Percentiles rank a stretch among this genome's conserved stretches.
These are phyloP conservation scores for Ceratonia siliqua DNA, from an alignment of 306 rosid species.

Conservation along the genomic window DNA sequence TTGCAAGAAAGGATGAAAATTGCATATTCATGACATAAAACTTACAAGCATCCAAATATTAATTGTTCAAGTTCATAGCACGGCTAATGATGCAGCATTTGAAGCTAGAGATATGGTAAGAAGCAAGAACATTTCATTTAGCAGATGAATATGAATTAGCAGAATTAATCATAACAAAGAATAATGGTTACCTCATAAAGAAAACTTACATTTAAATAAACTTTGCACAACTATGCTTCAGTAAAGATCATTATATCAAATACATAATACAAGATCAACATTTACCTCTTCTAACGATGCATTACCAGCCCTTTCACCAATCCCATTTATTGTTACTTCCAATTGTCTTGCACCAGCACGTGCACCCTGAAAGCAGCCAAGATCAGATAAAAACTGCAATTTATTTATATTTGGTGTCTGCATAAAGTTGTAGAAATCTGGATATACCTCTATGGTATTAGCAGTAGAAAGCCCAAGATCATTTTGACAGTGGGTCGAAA, in stretches of 20 bases:
- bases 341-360: constrained; percentile 91
- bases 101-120: background rate
- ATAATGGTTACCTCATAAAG: background rate
- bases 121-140: background rate
- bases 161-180: background rate
- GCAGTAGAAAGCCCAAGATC: constrained; percentile 97
- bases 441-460: constrained; percentile 75
- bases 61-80: background rate
- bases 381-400: constrained; percentile 23
- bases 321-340: constrained; percentile 97
- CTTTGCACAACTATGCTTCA: background rate
- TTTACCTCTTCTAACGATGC: constrained; percentile 95
- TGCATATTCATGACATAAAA: background rate
- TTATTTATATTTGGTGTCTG: background rate
- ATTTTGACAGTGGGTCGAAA: constrained; percentile 98
- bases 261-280: constrained; percentile 4
- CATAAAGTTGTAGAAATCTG: background rate
- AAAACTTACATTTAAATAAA: background rate
- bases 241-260: constrained; percentile 5
- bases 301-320: constrained; percentile 99
- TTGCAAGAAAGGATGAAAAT: too few relatives aligned
- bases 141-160: background rate
- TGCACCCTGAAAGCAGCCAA: constrained; percentile 76
- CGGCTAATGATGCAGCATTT: background rate
- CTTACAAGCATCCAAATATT: background rate